Base-by-base conservation (phyloP, 2,329 filamentous ascomycete genomes). In the Paecilomyces sp. region DNA sequence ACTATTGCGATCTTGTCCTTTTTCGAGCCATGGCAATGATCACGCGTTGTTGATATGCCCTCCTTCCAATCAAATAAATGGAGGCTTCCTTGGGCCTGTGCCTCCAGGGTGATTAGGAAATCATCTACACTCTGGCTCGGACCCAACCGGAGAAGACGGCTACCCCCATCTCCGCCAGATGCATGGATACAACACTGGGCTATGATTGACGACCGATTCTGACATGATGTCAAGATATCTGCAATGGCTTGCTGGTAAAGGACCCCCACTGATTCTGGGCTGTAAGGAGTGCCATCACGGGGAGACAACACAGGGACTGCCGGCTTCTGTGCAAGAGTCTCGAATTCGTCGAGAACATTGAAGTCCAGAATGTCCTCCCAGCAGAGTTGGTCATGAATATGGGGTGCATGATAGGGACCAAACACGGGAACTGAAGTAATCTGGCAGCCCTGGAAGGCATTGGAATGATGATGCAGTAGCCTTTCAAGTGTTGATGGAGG, bases 1-100 rank as follows among this genome's bases (percentile, higher is more conserved):
- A 94, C 88, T 64, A 95, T 91, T 62, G 91, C 91, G 61, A 94
- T 83, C 73, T 90, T 91, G 73, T 41, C 34, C 11, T 41, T 41
- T 41, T 13, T 41, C 3, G 34, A 41, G 34, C 34, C n/a, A 13
- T 5, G 12, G n/a, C 11, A 41, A 13, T 41, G 12, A 41, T 41
- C 4, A 11, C 34, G 34, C n/a, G 11, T 5, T 41, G 34, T 41
- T n/a, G 34, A 41, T 13, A 5, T 41, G 11, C 11, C 5, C 34
- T 41, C 4, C 11, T 5, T 41, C 34, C 34, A 41, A 15, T 41
- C 34, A 11, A 41, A 41, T 3, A 41, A n/a, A 13, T 15, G 4
- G 34, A 5, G n/a, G 34, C n/a, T 41, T 41, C 25, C 25, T 28
- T 28, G 25, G 3, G 34, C 34, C 34, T 41, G 13, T 41, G 13